Conservation (phyloP, 2,329 filamentous ascomycete species). For the Penicillium sumatraense region DNA sequence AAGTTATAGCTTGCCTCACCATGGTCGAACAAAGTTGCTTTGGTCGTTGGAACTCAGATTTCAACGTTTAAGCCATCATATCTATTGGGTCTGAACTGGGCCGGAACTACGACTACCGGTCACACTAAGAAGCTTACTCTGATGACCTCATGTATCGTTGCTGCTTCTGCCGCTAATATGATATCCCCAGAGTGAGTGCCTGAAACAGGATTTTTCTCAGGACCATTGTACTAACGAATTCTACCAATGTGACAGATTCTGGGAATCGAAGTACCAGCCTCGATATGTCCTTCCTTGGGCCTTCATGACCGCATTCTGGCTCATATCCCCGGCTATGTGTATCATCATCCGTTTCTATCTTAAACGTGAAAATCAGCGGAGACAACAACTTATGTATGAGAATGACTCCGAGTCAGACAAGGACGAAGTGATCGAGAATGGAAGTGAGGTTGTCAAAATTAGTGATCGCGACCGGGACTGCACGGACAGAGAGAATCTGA, state of each 20-base stretch:
- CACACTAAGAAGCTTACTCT: slow-evolving; percentile 14
- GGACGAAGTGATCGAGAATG: slow-evolving; percentile 6
- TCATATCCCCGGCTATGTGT: slow-evolving; percentile 13
- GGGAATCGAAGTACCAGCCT: slow-evolving; percentile 12
- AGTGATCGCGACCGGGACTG: slow-evolving; percentile 6
- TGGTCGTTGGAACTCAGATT: slow-evolving; percentile 34
- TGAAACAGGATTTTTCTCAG: neutral
- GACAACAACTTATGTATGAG: neutral
- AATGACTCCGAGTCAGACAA: slow-evolving; percentile 1
- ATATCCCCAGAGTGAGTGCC: slow-evolving; percentile 32
- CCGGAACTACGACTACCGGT: slow-evolving; percentile 14
- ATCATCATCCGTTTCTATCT: slow-evolving; percentile 14
- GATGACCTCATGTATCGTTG: slow-evolving; percentile 14
- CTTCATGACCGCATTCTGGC: slow-evolving; percentile 15
- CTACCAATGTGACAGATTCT: neutral
- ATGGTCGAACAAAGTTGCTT: slow-evolving; percentile 33
- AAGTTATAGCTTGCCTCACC: neutral
- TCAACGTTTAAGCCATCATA: slow-evolving; percentile 37
- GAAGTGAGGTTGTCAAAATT: slow-evolving; percentile 6
- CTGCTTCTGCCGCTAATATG: slow-evolving; percentile 24
- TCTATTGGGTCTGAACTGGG: slow-evolving; percentile 32
- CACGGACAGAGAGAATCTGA: slow-evolving; percentile 10
- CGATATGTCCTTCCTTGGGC: slow-evolving; percentile 10
- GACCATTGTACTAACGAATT: neutral
- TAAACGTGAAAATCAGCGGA: slow-evolving; percentile 1